Conservation (phyloP, 2,329 filamentous ascomycete genomes). For the Phialocephala sp. region DNA sequence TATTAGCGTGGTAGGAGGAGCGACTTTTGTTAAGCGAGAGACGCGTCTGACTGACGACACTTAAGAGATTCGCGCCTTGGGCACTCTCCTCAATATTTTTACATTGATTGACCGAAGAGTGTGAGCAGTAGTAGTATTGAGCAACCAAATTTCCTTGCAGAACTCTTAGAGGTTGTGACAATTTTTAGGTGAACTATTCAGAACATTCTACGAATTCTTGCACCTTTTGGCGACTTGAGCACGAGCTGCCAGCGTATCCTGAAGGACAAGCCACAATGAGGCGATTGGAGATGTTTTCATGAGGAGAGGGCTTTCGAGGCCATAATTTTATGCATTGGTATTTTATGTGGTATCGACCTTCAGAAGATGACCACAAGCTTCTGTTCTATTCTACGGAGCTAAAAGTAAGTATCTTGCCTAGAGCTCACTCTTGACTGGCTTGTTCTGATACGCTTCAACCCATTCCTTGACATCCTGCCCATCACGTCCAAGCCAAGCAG, state of each 20-base stretch:
- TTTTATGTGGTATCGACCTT: background rate
- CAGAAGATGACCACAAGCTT: background rate
- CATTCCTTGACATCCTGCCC: conserved; percentile 75
- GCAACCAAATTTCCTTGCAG: background rate
- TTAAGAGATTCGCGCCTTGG: background rate
- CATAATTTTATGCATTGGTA: background rate
- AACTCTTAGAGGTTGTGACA: too few species aligned
- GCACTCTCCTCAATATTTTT: background rate
- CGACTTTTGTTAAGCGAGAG: background rate
- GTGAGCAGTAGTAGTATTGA: background rate
- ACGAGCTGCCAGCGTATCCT: too few species aligned
- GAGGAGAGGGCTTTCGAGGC: background rate
- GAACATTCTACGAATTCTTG: too few species aligned
- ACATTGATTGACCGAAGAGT: background rate
- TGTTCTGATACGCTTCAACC: conserved; percentile 63
- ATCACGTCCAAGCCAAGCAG: conserved; percentile 80
- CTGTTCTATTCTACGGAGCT: background rate
- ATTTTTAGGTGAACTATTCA: too few species aligned
- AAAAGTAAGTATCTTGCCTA: conserved; percentile 26
- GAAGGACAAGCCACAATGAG: background rate
- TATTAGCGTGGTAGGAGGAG: background rate
- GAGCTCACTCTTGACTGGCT: conserved; percentile 41
- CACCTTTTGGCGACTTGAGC: too few species aligned
- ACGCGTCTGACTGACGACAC: background rate
- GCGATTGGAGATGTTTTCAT: background rate